These are phyloP conservation scores for Lunasporangiospora selenospora DNA, from an alignment of 192 early-diverging fungal genomes.

Conservation along the genomic window DNA sequence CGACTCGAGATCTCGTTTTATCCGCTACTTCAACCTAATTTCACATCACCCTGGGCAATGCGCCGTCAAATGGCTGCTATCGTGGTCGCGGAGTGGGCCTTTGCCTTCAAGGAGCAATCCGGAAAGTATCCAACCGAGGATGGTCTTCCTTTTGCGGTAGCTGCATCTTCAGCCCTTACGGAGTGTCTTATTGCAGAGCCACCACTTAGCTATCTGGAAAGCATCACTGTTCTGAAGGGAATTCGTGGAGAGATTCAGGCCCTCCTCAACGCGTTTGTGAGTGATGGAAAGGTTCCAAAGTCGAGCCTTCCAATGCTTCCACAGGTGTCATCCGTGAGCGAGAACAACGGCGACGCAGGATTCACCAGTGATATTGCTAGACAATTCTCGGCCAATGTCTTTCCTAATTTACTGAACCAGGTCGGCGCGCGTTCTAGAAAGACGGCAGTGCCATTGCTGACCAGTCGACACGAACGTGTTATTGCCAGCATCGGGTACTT, in stretches of 20 bases:
- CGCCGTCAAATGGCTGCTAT: slow-evolving; percentile 80
- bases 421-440: slow-evolving; percentile 44
- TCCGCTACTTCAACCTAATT: slow-evolving; percentile 62
- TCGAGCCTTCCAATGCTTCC: slow-evolving; percentile 62
- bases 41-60: slow-evolving; percentile 76
- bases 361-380: slow-evolving; percentile 68
- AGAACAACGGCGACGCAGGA: slow-evolving; percentile 16
- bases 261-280: slow-evolving; percentile 65
- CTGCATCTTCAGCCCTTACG: slow-evolving; percentile 62
- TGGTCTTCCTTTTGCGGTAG: slow-evolving; percentile 56
- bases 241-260: slow-evolving; percentile 72
- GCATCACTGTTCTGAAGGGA: slow-evolving; percentile 62
- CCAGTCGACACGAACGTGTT: slow-evolving; percentile 70
- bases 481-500: slow-evolving; percentile 67
- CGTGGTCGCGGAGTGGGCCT: slow-evolving; percentile 83
- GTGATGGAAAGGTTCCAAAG: slow-evolving; percentile 51
- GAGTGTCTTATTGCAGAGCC: slow-evolving; percentile 60
- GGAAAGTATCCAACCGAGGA: slow-evolving; percentile 32
- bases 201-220: slow-evolving; percentile 67
- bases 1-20: slow-evolving; percentile 56
- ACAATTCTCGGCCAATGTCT: slow-evolving; percentile 51
- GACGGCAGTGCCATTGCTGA: slow-evolving; percentile 47
- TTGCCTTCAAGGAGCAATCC: slow-evolving; percentile 53
- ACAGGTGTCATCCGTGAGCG: slow-evolving; percentile 48
- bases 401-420: slow-evolving; percentile 51